Base-by-base conservation (phyloP, 768 basidiomycete genomes). In the Sarcodon sp. region DNA sequence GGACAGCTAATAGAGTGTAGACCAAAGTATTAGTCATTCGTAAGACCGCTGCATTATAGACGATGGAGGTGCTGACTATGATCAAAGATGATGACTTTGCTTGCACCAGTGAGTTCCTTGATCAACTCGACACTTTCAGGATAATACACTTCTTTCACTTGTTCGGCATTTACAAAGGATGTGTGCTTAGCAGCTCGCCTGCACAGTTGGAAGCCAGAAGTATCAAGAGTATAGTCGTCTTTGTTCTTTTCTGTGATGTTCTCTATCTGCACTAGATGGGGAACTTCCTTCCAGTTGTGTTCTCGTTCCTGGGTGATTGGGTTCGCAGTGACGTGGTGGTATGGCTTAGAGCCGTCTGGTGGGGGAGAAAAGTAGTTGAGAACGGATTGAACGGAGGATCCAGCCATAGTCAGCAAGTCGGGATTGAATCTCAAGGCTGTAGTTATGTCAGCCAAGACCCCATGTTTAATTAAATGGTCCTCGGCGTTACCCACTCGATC, bases 71-170 rank as follows among this genome's bases (percentile, higher is more conserved):
- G 57, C 77, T 47, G 49, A 77, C 80, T 80, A 55, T 81, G 79
- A 54, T 81, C 79, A 53, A 83, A 83, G 11, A 80, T 47, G n/a
- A 79, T 72, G 8, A 79, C 76, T 21, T 68, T 65, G 53, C 66
- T 73, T 0, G 80, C 81, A 3, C 81, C 79, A 0, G 79, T 80
- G 7, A 75, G 47, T 50, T 73, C 59, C 64, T 82, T 80, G 38
- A 82, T 58, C 38, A 80, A 64, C 55, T 74, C 73, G 13, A 69
- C 63, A 54, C 73, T 74, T 61, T 83, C 81, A 0, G 72, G 69
- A 54, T 81, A 83, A 56, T 84, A 83, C 44, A 73, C 74, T 39
- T 52, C 54, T 54, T 66, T 54, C 34, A 83, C 70, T 15, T 71
- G 71, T 8, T 68, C 70, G 38, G 78, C 75, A 50, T 73, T 64